A percentile compares a stretch with the other conserved stretches of the same genome.
phyloP scores from a whole-genome alignment of 495 filamentous ascomycete genomes.

The Neurospora sp. region DNA sequence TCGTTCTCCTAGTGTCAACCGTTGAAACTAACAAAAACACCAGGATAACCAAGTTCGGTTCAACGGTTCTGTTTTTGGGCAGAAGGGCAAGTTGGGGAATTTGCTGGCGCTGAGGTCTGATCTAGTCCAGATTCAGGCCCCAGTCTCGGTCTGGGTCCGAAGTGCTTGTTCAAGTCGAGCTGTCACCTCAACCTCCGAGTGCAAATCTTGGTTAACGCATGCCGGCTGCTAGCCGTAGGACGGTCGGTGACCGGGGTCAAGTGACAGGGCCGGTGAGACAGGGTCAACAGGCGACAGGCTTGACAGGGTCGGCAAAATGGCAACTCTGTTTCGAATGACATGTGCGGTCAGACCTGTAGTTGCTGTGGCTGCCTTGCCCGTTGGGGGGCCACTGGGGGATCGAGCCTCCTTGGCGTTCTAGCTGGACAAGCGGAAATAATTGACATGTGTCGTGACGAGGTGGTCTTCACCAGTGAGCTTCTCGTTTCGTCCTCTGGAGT shows the following conservation, averaged over 20 bases:
- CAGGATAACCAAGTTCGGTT: background rate
- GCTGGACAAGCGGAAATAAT: background rate
- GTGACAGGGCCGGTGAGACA: background rate
- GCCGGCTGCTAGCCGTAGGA: slow-evolving; percentile 9
- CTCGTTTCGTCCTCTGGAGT: background rate
- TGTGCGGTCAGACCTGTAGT: background rate
- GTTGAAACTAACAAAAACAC: background rate
- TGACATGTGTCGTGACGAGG: background rate
- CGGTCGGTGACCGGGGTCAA: slow-evolving; percentile 2
- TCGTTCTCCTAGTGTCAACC: background rate
- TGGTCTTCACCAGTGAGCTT: background rate
- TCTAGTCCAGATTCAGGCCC: background rate
- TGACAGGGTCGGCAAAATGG: background rate
- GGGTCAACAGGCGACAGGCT: background rate
- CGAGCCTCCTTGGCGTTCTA: background rate
- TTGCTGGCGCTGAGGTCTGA: background rate
- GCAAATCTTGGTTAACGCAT: slow-evolving; percentile 25
- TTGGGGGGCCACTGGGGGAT: background rate
- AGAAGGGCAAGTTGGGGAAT: background rate
- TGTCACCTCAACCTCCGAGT: slow-evolving; percentile 9
- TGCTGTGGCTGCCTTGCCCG: background rate
- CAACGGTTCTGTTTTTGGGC: background rate
- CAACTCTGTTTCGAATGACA: background rate
- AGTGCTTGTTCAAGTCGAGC: background rate
- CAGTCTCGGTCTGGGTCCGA: background rate